These are phyloP conservation scores for Globisporangium solare DNA, from an alignment of 352 stramenopile species.

Conservation along the genomic window DNA sequence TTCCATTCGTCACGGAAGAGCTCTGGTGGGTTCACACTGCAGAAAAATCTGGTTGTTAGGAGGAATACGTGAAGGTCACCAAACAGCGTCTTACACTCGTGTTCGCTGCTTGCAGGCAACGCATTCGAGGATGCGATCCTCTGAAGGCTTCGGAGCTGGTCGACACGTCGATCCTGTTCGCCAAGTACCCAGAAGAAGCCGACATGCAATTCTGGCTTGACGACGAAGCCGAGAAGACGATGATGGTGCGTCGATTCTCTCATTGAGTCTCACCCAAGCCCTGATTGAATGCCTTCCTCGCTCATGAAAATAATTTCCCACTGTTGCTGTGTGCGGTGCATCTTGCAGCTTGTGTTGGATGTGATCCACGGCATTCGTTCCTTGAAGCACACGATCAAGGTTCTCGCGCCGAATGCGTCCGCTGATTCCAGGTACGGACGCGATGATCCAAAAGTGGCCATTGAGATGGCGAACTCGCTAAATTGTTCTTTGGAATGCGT, in stretches of 20 bases:
- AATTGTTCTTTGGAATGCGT: not conserved
- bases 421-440: conserved; percentile 21
- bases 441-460: not conserved
- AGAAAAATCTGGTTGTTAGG: too few relatives aligned
- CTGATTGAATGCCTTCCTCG: too few relatives aligned
- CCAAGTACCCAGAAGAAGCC: conserved; percentile 81
- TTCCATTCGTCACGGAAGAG: conserved; percentile 99
- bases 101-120: conserved; percentile 27
- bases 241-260: conserved; percentile 46
- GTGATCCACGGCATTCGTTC: conserved; percentile 94
- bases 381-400: conserved; percentile 79
- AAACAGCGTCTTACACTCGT: not conserved
- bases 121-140: conserved; percentile 52
- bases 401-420: conserved; percentile 46
- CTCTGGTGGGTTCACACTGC: conserved; percentile 88
- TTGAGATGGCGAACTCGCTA: too few relatives aligned
- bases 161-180: conserved; percentile 62
- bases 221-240: conserved; percentile 78
- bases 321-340: not conserved
- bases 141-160: conserved; percentile 15
- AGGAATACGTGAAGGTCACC: not conserved
- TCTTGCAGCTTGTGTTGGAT: conserved; percentile 61
- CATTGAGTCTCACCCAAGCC: too few relatives aligned
- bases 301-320: not conserved
- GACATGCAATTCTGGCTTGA: conserved; percentile 79